A percentile compares a stretch with the other conserved stretches of the same genome.
These are phyloP conservation scores for Calvatia gigantea DNA, from an alignment of 768 basidiomycete genomes.

Conservation along the genomic window DNA sequence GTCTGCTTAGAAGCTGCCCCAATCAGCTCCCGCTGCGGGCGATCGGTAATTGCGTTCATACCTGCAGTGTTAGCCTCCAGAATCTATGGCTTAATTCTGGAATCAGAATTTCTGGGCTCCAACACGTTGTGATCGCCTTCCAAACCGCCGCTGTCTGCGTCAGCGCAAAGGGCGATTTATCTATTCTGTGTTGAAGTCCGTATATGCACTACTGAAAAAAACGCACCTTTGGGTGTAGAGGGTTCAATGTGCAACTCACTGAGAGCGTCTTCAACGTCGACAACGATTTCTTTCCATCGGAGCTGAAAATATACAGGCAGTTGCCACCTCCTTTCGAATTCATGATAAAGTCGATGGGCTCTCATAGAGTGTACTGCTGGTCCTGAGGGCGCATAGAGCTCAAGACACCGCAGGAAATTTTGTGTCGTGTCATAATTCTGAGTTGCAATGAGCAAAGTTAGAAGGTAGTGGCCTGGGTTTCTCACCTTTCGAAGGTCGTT, in stretches of 20 bases:
- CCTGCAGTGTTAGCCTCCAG: conserved; percentile 91
- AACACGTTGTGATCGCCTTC: conserved; percentile 73
- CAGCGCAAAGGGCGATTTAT: conserved; percentile 18
- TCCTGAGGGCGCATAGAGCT: conserved; percentile 75
- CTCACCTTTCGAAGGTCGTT: conserved; percentile 84
- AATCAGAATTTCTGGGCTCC: conserved; percentile 85
- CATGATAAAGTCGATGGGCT: conserved; percentile 58
- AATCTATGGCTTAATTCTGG: conserved; percentile 81
- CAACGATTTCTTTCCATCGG: conserved; percentile 92
- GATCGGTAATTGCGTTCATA: conserved; percentile 26
- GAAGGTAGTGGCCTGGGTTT: background rate
- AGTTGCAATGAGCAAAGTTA: background rate
- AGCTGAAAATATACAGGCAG: conserved; percentile 96
- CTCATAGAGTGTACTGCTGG: conserved; percentile 71
- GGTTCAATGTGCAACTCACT: conserved; percentile 38
- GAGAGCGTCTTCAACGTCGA: conserved; percentile 69
- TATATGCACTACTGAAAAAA: background rate
- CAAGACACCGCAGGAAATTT: conserved; percentile 78
- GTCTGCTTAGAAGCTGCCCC: conserved; percentile 75
- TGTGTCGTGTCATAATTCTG: conserved; percentile 86
- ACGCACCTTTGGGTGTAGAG: conserved; percentile 37
- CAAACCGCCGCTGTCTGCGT: conserved; percentile 67
- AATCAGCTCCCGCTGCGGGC: background rate
- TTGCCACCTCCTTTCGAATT: conserved; percentile 90
- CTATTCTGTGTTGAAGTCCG: conserved; percentile 11